Evolutionary conservation across 148 eudicot species (phyloP).

Genomic region (Rhododendron molle): DNA sequence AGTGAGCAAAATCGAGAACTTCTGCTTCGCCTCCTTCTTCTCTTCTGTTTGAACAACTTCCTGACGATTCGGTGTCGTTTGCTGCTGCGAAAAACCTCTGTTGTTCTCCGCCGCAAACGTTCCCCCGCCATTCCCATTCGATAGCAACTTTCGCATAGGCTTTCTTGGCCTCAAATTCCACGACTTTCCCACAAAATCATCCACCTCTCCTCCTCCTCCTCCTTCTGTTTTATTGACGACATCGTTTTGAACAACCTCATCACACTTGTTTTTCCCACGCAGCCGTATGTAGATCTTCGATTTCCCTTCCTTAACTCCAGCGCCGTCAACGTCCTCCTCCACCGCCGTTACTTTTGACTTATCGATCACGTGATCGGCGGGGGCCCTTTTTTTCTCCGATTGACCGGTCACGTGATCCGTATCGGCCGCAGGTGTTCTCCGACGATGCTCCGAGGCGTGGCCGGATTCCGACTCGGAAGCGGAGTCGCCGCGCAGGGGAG

Average conservation of each 20-base stretch:
- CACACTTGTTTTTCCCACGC: not conserved
- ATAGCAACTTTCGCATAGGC: conserved; percentile 8
- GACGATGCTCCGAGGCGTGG: not conserved
- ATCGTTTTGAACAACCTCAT: conserved; percentile 8
- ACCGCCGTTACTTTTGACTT: not conserved
- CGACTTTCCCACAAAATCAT: conserved; percentile 22
- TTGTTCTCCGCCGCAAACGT: conserved; percentile 13
- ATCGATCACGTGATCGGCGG: not conserved
- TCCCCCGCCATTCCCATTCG: conserved; percentile 8
- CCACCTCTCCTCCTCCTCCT: conserved; percentile 12
- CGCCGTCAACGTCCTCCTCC: not conserved
- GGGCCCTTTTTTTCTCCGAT: not conserved
- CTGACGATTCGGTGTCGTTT: not conserved
- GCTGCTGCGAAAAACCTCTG: conserved; percentile 1
- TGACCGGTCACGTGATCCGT: not conserved
- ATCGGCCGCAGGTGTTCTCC: not conserved
- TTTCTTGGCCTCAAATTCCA: conserved; percentile 49
- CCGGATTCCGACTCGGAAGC: conserved; percentile 14
- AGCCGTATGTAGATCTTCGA: conserved; percentile 25
- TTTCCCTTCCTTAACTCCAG: conserved; percentile 8
- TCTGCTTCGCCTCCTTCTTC: conserved; percentile 18
- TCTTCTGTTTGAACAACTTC: not conserved
- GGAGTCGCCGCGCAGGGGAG: conserved; percentile 17
- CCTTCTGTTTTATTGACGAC: not conserved
- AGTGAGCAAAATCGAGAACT: conserved; percentile 20